Conservation (phyloP, 106 monocot genomes). For the Platanthera zijinensis region DNA sequence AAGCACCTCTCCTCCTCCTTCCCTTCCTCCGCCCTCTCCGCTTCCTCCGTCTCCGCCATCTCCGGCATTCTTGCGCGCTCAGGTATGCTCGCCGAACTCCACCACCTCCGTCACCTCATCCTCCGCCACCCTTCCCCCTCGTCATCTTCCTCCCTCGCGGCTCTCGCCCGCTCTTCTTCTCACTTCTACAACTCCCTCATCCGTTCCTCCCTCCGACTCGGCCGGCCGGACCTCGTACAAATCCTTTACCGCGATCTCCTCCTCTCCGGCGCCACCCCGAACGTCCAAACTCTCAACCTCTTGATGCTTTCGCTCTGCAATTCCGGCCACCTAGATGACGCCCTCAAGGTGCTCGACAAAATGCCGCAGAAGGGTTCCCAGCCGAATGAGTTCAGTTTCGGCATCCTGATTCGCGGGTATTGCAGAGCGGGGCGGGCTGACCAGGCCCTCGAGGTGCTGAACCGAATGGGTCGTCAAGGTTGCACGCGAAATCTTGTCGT, state of each 20-base stretch:
- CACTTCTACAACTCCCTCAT: slow-evolving; percentile 48
- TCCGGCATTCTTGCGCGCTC: slow-evolving; percentile 26
- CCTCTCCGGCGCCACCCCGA: slow-evolving; percentile 30
- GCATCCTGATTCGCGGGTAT: slow-evolving; percentile 66
- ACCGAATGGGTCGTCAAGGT: slow-evolving; percentile 37
- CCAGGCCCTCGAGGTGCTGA: slow-evolving; percentile 43
- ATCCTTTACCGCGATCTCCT: slow-evolving; percentile 64
- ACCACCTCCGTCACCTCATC: slow-evolving; percentile 34
- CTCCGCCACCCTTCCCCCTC: slow-evolving; percentile 19
- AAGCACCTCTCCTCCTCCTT: slow-evolving; percentile 21
- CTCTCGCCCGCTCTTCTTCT: slow-evolving; percentile 23
- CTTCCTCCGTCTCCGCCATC: slow-evolving; percentile 21
- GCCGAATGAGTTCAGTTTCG: slow-evolving; percentile 76
- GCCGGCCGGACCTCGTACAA: slow-evolving; percentile 43
- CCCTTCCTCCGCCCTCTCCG: slow-evolving; percentile 8
- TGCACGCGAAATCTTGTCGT: slow-evolving; percentile 53
- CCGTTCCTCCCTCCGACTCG: slow-evolving; percentile 21
- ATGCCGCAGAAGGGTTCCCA: slow-evolving; percentile 47
- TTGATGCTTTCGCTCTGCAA: slow-evolving; percentile 55
- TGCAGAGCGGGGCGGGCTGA: slow-evolving; percentile 35
- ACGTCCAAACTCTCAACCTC: slow-evolving; percentile 59
- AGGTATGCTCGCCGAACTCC: slow-evolving; percentile 32
- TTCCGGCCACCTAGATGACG: slow-evolving; percentile 44
- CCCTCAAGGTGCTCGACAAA: slow-evolving; percentile 65
- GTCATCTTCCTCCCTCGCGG: slow-evolving; percentile 13